Conservation (phyloP, 2,329 filamentous ascomycete genomes). For the Monilinia fructicola region DNA sequence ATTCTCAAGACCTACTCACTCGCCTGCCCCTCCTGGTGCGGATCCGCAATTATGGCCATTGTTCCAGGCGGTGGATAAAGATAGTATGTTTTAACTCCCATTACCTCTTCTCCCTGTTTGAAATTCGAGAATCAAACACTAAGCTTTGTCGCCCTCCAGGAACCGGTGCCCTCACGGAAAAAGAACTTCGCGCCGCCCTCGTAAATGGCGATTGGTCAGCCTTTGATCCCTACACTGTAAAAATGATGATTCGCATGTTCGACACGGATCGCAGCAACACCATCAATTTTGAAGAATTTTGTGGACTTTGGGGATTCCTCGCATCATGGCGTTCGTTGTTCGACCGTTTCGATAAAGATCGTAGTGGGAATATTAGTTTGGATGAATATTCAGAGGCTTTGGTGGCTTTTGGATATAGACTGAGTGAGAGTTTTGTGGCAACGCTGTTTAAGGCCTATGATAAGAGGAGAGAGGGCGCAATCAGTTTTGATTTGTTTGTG, state of each 20-base stretch:
- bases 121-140: conserved; percentile 17
- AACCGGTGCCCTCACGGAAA: conserved; percentile 79
- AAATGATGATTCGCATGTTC: conserved; percentile 99
- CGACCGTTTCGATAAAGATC: conserved; percentile 89
- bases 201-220: conserved; percentile 96
- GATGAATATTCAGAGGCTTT: conserved; percentile 88
- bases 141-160: conserved; percentile 44
- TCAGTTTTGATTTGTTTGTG: conserved; percentile 95
- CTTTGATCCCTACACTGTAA: conserved; percentile 90
- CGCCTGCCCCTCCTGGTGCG: conserved; percentile 57
- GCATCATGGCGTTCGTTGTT: conserved; percentile 93
- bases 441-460: conserved; percentile 89
- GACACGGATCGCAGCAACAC: conserved; percentile 85
- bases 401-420: conserved; percentile 87
- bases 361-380: conserved; percentile 80
- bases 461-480: conserved; percentile 66
- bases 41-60: conserved; percentile 78
- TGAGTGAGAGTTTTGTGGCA: conserved; percentile 79
- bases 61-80: conserved; percentile 88
- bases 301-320: conserved; percentile 92
- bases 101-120: not conserved
- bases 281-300: conserved; percentile 95
- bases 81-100: conserved; percentile 53
- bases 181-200: conserved; percentile 82
- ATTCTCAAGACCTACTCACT: conserved; percentile 65